Percentiles rank a stretch among this genome's conserved stretches.
phyloP scores from a whole-genome alignment of 495 filamentous ascomycete species.

The Platismatia glauca region DNA sequence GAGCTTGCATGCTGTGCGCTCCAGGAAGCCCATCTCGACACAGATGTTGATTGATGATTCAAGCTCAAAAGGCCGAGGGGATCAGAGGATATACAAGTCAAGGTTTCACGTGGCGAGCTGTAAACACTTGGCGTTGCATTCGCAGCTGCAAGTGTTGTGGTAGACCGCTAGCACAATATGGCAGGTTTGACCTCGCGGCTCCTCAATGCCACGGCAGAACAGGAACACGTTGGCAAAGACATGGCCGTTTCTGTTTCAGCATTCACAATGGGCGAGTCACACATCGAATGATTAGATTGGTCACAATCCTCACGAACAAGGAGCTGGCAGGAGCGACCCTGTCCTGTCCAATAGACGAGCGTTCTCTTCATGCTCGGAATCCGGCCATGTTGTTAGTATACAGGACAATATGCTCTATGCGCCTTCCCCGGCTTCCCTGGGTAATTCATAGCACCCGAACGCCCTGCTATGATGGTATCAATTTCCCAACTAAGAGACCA shows the following conservation, averaged over 20 bases:
- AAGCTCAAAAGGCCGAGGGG: background rate
- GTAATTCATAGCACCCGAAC: slow-evolving; percentile 12
- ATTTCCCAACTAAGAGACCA: slow-evolving; percentile 39
- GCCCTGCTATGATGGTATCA: slow-evolving; percentile 10
- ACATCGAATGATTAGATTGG: background rate
- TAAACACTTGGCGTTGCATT: background rate
- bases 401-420: slow-evolving; percentile 2
- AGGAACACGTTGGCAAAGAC: background rate
- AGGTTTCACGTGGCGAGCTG: background rate
- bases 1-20: slow-evolving; percentile 16
- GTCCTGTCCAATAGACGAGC: background rate
- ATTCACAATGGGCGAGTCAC: background rate
- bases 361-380: background rate
- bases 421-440: slow-evolving; percentile 5
- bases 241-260: background rate
- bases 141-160: background rate
- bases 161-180: background rate
- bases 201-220: background rate
- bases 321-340: background rate
- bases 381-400: slow-evolving; percentile 8
- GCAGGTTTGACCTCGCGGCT: background rate
- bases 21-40: slow-evolving; percentile 21
- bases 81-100: background rate
- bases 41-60: background rate
- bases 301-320: background rate